Base-by-base conservation (phyloP, 2,329 filamentous ascomycete species). In the Microcyclosporella mali region DNA sequence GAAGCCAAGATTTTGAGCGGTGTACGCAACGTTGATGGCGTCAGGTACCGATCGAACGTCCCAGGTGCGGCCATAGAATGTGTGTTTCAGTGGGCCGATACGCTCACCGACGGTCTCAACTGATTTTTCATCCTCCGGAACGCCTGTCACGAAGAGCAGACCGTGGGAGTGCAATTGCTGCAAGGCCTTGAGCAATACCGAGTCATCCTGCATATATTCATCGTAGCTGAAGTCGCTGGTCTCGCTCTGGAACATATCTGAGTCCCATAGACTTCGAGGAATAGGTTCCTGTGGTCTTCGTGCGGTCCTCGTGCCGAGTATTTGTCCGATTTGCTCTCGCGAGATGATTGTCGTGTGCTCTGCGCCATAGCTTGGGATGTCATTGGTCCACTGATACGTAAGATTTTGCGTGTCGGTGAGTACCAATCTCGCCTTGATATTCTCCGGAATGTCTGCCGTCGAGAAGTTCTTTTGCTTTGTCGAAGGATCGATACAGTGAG, bases 31-130 rank as follows among this genome's bases (percentile, higher is more conserved):
- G 61, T 97, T 97, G 60, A 90, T 88, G 17, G 89, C 87, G 42
- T 86, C 65, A 1, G 84, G 82, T 40, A 94, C 84, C 3, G 82
- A 87, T 41, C 81, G 78, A 10, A 97, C 90, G 64, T 95, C 85
- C 81, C 89, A 97, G 0, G 88, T 94, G 54, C 75, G 72, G 32
- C 92, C 92, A 64, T 97, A 97, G 61, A 97, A 92, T 6, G 89
- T 92, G 56, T 88, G 81, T 58, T 88, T 84, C 18, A 95, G 68
- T 27, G 78, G 78, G 1, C 88, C 89, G 46, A 97, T 85, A 39
- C 81, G 78, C 3, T 73, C 71, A 2, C 81, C 84, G 45, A 97
- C 79, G 16, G 72, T 67, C 30, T 78, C 73, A 3, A 95, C 83
- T 1, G 58, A 59, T 7, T 55, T 47, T 34, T 57, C 56, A 8